phyloP scores from a whole-genome alignment of 805 yeast genomes.

The Saccharomycopsis fermentans region DNA sequence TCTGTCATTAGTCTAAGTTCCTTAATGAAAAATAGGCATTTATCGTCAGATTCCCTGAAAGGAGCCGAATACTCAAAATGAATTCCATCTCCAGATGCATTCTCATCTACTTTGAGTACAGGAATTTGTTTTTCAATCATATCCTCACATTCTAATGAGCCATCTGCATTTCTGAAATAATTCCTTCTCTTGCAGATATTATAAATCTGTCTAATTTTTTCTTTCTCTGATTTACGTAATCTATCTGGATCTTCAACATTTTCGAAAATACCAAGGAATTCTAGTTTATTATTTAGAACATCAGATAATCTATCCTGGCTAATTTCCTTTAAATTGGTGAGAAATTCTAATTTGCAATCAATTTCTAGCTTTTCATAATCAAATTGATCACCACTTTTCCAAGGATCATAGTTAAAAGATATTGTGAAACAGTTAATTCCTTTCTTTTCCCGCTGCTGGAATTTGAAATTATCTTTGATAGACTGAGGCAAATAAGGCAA shows the following conservation, averaged over 20 bases:
- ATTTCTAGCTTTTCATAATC: conserved; percentile 7
- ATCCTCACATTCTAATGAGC: conserved; percentile 6
- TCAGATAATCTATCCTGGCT: conserved; percentile 3
- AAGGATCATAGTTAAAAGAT: conserved; percentile 20
- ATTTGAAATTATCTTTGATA: conserved; percentile 9
- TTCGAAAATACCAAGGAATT: conserved; percentile 20
- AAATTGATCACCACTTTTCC: conserved; percentile 16
- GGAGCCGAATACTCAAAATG: not conserved
- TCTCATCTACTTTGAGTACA: not conserved
- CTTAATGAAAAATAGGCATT: conserved; percentile 14
- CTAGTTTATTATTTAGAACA: conserved; percentile 5
- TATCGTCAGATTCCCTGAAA: not conserved
- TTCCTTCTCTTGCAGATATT: conserved; percentile 4
- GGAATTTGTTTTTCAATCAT: not conserved
- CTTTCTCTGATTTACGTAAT: conserved; percentile 1
- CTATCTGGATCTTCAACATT: not conserved
- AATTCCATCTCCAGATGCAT: not conserved
- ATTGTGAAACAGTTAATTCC: conserved; percentile 19
- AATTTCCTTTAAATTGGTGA: conserved; percentile 9
- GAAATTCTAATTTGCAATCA: conserved; percentile 14
- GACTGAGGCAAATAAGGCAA: conserved; percentile 20
- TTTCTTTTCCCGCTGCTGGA: not conserved
- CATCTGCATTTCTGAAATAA: conserved; percentile 4
- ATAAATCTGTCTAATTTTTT: conserved; percentile 12
- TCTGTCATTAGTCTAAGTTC: conserved; percentile 25